Evolutionary conservation across 164 flowering plant species (phyloP).

Genomic region (Sextonia rubra): DNA sequence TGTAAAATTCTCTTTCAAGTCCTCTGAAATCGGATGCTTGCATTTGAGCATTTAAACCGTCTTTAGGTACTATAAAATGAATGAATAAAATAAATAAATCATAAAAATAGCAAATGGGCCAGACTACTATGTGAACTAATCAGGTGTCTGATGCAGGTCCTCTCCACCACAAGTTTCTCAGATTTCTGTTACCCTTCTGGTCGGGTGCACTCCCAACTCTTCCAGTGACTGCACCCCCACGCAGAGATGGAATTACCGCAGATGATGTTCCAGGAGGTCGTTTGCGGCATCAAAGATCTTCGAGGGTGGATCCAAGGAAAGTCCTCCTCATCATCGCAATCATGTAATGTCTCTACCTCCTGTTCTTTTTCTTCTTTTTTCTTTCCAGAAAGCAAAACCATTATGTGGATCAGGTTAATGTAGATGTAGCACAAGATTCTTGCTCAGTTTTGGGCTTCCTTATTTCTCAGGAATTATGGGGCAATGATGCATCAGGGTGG

Average conservation of each 20-base stretch:
- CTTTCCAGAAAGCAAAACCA: not conserved
- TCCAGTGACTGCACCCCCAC: slow-evolving; percentile 94
- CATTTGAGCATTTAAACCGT: not conserved
- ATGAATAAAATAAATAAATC: no score
- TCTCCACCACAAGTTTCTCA: slow-evolving; percentile 74
- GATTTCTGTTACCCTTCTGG: slow-evolving; percentile 92
- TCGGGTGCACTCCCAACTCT: slow-evolving; percentile 86
- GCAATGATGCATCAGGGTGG: not conserved
- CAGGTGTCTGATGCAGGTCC: slow-evolving; percentile 50
- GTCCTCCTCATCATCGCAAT: slow-evolving; percentile 86
- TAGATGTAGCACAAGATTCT: not conserved
- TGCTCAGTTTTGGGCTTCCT: not conserved
- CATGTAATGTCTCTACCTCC: slow-evolving; percentile 50
- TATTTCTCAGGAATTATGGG: not conserved
- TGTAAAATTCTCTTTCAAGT: not conserved
- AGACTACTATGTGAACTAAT: not conserved
- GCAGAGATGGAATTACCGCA: slow-evolving; percentile 57
- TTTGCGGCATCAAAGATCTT: slow-evolving; percentile 61
- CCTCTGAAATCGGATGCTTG: not conserved
- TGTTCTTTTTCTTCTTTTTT: not conserved
- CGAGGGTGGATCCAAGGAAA: slow-evolving; percentile 96
- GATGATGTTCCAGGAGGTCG: slow-evolving; percentile 74
- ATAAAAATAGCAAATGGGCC: not conserved
- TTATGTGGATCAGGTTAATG: not conserved
- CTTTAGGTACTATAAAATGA: not conserved